Evolutionary conservation across 257 asterid genomes (phyloP), one percentile per base, ranked within the genome.

Genomic region (Solanum gracilifrons): DNA sequence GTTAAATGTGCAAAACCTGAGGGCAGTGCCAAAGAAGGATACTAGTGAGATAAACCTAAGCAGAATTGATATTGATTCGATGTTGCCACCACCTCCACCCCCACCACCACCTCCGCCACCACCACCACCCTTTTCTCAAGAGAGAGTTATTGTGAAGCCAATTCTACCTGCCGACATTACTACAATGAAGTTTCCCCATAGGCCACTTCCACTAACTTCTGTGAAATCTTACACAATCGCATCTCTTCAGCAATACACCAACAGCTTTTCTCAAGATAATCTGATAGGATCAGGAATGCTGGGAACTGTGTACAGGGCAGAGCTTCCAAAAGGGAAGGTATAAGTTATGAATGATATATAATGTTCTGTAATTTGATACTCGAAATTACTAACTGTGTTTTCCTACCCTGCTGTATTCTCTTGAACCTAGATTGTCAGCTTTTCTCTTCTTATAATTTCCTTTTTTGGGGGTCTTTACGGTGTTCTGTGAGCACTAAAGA

Each of bases 171-270:
- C 94, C 68, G 95, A 90, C 89, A 91, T 90, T 90, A 74, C 89
- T 25, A 71, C 88, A 48, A 73, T 68, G 32, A 91, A 80, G 86
- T 90, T 90, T 68, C 82, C 92, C 3, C 48, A 89, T 25, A 83
- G 88, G 73, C 97, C 87, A 80, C 91, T 89, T 72, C 98, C 95
- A 46, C 90, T 51, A 88, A 95, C 98, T 73, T 91, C 95, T 60
- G 98, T 95, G 91, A 96, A 90, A 92, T 90, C 96, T 60, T 97
- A 91, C 90, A 90, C 99, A 29, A 92, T 97, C 86, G 99, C 99
- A 66, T 91, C 93, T 88, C 99, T 97, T 88, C 99, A 97, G 93
- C 98, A 95, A 92, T 97, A 89, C 86, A 97, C 99, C 58, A 93
- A 92, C 55, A 75, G 99, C 90, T 97, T 97, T 94, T 94, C 99